Evolutionary conservation across 352 stramenopile species (phyloP).

Genomic region (Phytophthora citricola): DNA sequence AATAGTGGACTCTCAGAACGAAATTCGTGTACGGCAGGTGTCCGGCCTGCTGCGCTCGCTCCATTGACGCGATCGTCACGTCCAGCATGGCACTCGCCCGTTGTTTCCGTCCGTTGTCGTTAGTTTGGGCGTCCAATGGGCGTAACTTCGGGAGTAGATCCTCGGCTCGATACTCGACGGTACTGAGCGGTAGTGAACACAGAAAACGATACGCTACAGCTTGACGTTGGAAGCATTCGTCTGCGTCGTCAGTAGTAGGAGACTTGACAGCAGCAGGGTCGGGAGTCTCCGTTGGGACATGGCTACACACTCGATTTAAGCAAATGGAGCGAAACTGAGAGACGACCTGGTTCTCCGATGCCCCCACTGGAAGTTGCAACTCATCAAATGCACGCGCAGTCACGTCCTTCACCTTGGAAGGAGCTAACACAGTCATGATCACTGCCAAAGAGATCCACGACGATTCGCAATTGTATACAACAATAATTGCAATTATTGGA

Average conservation of each 20-base stretch:
- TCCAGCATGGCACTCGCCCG: conserved; percentile 71
- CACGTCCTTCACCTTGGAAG: conserved; percentile 42
- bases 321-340: conserved; percentile 56
- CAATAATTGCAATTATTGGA: neutral
- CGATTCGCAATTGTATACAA: neutral
- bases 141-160: conserved; percentile 56
- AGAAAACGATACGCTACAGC: conserved; percentile 74
- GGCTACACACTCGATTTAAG: conserved; percentile 47
- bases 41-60: conserved; percentile 59
- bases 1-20: conserved; percentile 77
- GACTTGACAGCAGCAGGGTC: conserved; percentile 8
- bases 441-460: neutral
- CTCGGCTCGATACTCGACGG: conserved; percentile 35
- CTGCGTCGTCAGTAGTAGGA: conserved; percentile 10
- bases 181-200: conserved; percentile 48
- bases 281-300: conserved; percentile 12
- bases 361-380: conserved; percentile 58
- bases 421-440: conserved; percentile 24
- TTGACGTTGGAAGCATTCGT: conserved; percentile 60
- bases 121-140: conserved; percentile 40
- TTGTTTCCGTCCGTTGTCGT: conserved; percentile 28
- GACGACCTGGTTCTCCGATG: conserved; percentile 56
- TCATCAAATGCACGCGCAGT: conserved; percentile 58
- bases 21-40: conserved; percentile 79
- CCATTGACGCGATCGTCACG: conserved; percentile 65